phyloP scores from a whole-genome alignment of 352 stramenopile genomes.

The Globisporangium alternatum region DNA sequence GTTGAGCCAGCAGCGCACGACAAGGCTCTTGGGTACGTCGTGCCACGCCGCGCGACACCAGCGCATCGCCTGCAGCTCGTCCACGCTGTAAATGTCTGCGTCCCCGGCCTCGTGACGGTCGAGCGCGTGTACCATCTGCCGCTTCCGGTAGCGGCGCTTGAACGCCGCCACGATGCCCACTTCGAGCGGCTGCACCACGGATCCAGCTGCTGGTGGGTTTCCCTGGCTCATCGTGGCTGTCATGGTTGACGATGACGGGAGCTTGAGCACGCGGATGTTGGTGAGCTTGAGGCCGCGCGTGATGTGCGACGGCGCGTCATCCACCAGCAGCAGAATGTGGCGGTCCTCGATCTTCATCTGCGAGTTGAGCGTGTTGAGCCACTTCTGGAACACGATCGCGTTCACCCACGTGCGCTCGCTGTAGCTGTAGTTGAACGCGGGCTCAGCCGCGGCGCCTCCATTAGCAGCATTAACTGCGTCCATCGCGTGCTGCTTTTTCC shows the following conservation, averaged over 20 bases:
- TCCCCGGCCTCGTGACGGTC: slow-evolving; percentile 17
- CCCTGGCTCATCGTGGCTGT: background rate
- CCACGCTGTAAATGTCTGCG: slow-evolving; percentile 9
- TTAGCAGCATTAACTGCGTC: slow-evolving; percentile 9
- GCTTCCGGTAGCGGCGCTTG: slow-evolving; percentile 28
- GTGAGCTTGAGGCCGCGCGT: slow-evolving; percentile 24
- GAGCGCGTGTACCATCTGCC: slow-evolving; percentile 20
- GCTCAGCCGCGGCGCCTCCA: slow-evolving; percentile 8
- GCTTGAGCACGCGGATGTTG: slow-evolving; percentile 20
- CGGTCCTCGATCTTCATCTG: slow-evolving; percentile 28
- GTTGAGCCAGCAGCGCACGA: slow-evolving; percentile 14
- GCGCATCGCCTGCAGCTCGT: slow-evolving; percentile 16
- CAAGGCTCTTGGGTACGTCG: slow-evolving; percentile 11
- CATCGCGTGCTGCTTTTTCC: background rate
- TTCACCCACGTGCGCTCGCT: slow-evolving; percentile 29
- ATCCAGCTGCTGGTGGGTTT: background rate
- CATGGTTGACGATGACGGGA: background rate
- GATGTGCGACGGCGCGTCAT: slow-evolving; percentile 30
- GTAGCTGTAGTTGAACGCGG: slow-evolving; percentile 25
- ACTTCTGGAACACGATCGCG: slow-evolving; percentile 29
- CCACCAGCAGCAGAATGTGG: slow-evolving; percentile 28
- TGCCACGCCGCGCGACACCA: slow-evolving; percentile 18
- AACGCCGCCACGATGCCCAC: slow-evolving; percentile 21
- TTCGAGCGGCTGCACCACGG: slow-evolving; percentile 10
- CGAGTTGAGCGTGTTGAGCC: slow-evolving; percentile 27